Evolutionary conservation across 768 basidiomycete genomes (phyloP), one percentile per base, ranked within the genome.

Genomic region (Fomitopsis pulvina): DNA sequence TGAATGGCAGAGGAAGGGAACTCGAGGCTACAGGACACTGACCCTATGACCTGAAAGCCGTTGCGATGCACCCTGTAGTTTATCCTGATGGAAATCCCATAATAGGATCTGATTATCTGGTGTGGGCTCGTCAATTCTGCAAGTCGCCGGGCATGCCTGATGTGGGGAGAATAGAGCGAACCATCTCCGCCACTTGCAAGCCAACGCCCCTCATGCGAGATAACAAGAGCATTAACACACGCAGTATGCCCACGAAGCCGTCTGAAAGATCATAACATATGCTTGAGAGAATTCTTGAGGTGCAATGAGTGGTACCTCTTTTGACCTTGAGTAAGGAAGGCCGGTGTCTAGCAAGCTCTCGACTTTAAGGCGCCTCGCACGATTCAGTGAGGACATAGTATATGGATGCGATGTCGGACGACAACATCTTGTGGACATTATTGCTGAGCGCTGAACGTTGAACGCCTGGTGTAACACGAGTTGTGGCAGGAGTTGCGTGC

Each of bases 121-220:
- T 14, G 21, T 28, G 24, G 21, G n/a, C n/a, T n/a, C n/a, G n/a
- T n/a, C n/a, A n/a, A n/a, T n/a, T n/a, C n/a, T n/a, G n/a, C n/a
- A n/a, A n/a, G n/a, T n/a, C n/a, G n/a, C n/a, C n/a, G n/a, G n/a
- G n/a, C n/a, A n/a, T n/a, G n/a, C n/a, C n/a, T n/a, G n/a, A n/a
- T 2, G 38, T 1, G 14, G 37, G 14, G 21, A 27, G n/a, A 38
- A 16, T 28, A 45, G 20, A 16, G 43, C 57, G 45, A 30, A 69
- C 67, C 68, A 45, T 71, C 70, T 11, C 70, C 70, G 3, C 61
- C 70, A 55, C 66, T 70, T 1, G 69, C 70, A 16, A 72, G 60
- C 67, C 68, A 72, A 38, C 66, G 52, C 20, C 67, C 69, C 27
- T 63, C 60, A 20, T 50, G 42, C n/a, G 70, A 71, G 54, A 69